Percentiles rank a stretch among this genome's conserved stretches.
Evolutionary conservation across 176 grass and related monocot genomes (phyloP).

Genomic region (Triticum dicoccoides): DNA sequence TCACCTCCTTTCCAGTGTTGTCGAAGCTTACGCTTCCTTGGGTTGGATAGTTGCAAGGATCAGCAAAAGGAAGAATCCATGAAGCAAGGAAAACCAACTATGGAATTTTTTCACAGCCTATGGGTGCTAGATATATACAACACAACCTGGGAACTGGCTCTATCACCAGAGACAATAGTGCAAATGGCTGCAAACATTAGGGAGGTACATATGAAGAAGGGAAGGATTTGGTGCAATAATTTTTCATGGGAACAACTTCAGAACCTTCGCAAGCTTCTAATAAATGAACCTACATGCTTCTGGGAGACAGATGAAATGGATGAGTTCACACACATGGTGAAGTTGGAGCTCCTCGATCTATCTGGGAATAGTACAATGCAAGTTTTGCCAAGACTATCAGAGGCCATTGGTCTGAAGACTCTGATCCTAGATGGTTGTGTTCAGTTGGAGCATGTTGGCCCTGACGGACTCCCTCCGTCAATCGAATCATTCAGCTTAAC

Average conservation of each 20-base stretch:
- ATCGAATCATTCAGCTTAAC: background rate
- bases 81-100: background rate
- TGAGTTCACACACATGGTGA: background rate
- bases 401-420: background rate
- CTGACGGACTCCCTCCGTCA: background rate
- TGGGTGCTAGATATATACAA: background rate
- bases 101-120: background rate
- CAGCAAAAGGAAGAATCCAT: background rate
- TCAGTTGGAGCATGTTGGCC: too few relatives aligned
- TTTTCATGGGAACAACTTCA: background rate
- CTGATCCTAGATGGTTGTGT: too few relatives aligned
- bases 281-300: background rate
- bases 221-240: background rate
- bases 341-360: background rate
- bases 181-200: background rate
- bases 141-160: background rate
- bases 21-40: slow-evolving; percentile 2
- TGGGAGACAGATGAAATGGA: background rate
- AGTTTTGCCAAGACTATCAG: background rate
- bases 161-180: background rate
- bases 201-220: background rate
- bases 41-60: background rate
- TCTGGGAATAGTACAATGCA: background rate
- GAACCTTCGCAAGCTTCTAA: background rate
- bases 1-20: background rate